A percentile compares a stretch with the other conserved stretches of the same genome.
phyloP scores from a whole-genome alignment of 2,329 filamentous ascomycete genomes.

The Cladosporium sphaerospermum region DNA sequence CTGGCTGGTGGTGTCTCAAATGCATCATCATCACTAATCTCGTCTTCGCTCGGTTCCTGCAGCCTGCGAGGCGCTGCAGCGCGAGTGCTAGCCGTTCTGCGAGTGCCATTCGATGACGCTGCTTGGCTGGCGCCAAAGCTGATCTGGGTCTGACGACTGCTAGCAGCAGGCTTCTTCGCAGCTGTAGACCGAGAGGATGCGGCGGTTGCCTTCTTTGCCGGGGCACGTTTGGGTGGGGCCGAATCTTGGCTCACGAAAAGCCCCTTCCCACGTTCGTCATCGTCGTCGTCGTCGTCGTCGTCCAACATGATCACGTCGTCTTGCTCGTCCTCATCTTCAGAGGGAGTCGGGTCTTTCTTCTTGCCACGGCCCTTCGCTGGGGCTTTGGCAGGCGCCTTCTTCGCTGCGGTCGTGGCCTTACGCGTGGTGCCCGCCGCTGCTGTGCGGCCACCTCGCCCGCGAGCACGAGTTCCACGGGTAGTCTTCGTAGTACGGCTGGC shows the following conservation, averaged over 20 bases:
- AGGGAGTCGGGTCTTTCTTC: slow-evolving; percentile 34
- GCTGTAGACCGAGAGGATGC: slow-evolving; percentile 11
- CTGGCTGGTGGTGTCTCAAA: slow-evolving; percentile 24
- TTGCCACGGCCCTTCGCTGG: slow-evolving; percentile 33
- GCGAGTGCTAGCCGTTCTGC: not conserved
- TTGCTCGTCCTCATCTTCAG: slow-evolving; percentile 40
- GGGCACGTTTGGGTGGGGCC: slow-evolving; percentile 17
- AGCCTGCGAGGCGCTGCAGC: slow-evolving; percentile 24
- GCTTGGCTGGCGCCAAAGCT: slow-evolving; percentile 34
- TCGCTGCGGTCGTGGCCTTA: slow-evolving; percentile 32
- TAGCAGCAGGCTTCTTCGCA: slow-evolving; percentile 7
- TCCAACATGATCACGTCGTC: slow-evolving; percentile 38
- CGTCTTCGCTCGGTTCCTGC: slow-evolving; percentile 37
- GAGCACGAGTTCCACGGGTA: slow-evolving; percentile 43
- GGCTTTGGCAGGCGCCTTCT: slow-evolving; percentile 33
- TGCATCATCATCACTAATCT: slow-evolving; percentile 34
- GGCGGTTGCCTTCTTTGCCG: slow-evolving; percentile 18
- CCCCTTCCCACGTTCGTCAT: slow-evolving; percentile 41
- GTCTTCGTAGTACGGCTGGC: slow-evolving; percentile 35
- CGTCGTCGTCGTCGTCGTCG: slow-evolving; percentile 38
- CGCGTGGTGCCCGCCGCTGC: slow-evolving; percentile 38
- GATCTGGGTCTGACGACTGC: slow-evolving; percentile 34
- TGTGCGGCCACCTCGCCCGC: slow-evolving; percentile 35
- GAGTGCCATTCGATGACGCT: not conserved
- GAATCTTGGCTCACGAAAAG: slow-evolving; percentile 36